phyloP scores from a whole-genome alignment of 805 yeast species.

The Kodamaea lidongshanica region DNA sequence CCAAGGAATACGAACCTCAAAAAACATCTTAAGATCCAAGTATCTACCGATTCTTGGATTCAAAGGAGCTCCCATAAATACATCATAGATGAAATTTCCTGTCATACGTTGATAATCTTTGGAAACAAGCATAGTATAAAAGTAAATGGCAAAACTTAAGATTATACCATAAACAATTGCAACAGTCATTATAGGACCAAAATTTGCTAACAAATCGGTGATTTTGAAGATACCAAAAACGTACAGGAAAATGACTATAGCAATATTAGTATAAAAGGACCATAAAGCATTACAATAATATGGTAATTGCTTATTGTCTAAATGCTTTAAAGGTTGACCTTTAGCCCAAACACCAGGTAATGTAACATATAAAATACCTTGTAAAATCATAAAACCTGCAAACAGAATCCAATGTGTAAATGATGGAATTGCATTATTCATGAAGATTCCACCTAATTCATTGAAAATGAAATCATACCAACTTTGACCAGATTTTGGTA shows the following conservation, averaged over 20 bases:
- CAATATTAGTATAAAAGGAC: conserved; percentile 68
- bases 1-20: conserved; percentile 97
- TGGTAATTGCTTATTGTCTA: conserved; percentile 74
- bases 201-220: conserved; percentile 68
- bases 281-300: conserved; percentile 91
- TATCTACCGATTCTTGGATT: conserved; percentile 92
- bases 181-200: conserved; percentile 89
- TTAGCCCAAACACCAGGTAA: conserved; percentile 93
- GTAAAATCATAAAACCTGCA: conserved; percentile 60
- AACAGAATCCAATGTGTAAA: conserved; percentile 63
- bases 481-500: conserved; percentile 54
- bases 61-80: conserved; percentile 96
- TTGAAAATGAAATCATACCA: conserved; percentile 42
- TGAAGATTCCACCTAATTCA: conserved; percentile 39
- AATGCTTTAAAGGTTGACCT: conserved; percentile 86
- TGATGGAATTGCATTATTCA: conserved; percentile 54
- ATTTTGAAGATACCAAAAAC: conserved; percentile 67
- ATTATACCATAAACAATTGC: conserved; percentile 75
- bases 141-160: conserved; percentile 63
- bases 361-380: conserved; percentile 68
- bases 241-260: conserved; percentile 56
- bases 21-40: conserved; percentile 88
- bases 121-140: conserved; percentile 56
- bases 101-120: conserved; percentile 87
- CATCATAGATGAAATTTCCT: conserved; percentile 83